Evolutionary conservation across 1,284 basidiomycete species (phyloP), one percentile per base, ranked within the genome.

Genomic region (Irpex rosettiformis): DNA sequence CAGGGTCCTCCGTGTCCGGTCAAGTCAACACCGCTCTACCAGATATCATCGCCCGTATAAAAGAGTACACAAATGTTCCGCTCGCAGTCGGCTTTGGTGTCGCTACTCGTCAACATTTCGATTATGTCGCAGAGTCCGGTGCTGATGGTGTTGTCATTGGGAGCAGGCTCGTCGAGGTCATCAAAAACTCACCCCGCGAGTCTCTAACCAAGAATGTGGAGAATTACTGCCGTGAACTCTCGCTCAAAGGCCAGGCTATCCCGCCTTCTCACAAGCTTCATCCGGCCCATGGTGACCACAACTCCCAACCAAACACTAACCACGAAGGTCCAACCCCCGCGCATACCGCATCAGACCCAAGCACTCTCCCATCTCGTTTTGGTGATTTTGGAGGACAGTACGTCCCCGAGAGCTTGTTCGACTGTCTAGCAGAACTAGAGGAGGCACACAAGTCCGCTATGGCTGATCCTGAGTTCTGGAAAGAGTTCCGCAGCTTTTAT

Each of bases 21-120:
- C 80, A 77, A 0, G 85, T 96, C 71, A 94, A 94, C 68, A 78
- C 72, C 42, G 84, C 83, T 13, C 85, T 97, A 5, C 93, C 93
- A 1, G 84, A 89, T 61, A 88, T 95, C 60, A 83, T 95, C 54
- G 72, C 81, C 28, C 84, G 90, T 22, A 84, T 94, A 49, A 85
- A 85, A 57, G 76, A 86, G 68, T 85, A 86, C 71, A 85, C 93
- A 53, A 77, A 79, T 21, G 85, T 91, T 28, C 94, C 96, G 2
- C 81, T 99, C 54, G 96, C 94, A 7, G 96, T 99, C 63, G 97
- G 96, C 22, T 99, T 99, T 70, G 96, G 96, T 55, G 93, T 99
- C 24, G 89, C 95, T 24, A 96, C 90, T n/a, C 85, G 92, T 21
- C 84, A 88, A 22, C 96, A 99, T 74, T 97, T 96, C 72, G 86